Percentiles rank a stretch among this genome's conserved stretches.
phyloP scores from a whole-genome alignment of 139 green algal species.

The Coccomyxa sp. region DNA sequence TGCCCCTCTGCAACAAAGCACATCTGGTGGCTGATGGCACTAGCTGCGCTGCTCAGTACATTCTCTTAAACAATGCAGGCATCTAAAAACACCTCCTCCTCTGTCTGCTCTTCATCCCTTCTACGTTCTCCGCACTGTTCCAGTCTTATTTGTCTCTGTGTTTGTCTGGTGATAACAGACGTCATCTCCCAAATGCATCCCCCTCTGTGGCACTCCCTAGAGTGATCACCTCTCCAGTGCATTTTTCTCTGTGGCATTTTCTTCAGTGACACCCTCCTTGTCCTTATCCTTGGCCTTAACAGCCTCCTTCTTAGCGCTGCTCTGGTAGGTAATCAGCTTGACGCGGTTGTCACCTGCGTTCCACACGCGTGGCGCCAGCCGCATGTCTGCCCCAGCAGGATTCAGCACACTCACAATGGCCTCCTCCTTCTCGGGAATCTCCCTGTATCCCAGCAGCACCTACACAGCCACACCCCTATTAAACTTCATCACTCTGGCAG shows the following conservation, averaged over 20 bases:
- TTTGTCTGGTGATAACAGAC: background rate
- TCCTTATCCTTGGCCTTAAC: background rate
- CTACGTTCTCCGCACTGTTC: too few relatives aligned
- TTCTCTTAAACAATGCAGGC: too few relatives aligned
- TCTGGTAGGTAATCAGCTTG: conserved; percentile 1
- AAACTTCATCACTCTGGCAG: background rate
- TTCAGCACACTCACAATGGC: background rate
- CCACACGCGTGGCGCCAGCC: background rate
- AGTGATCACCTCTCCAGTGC: background rate
- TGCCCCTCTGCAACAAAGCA: too few relatives aligned
- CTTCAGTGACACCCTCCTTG: background rate
- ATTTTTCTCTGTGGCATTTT: background rate
- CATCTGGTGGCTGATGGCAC: too few relatives aligned
- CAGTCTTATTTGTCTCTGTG: background rate
- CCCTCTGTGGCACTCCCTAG: background rate
- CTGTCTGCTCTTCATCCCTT: too few relatives aligned
- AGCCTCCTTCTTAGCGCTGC: background rate
- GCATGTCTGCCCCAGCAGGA: background rate
- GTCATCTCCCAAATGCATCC: background rate
- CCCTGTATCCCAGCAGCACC: background rate
- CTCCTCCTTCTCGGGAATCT: background rate
- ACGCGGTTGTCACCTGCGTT: background rate
- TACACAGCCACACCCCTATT: background rate
- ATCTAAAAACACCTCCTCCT: too few relatives aligned
- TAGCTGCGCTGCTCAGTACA: too few relatives aligned